phyloP scores from a whole-genome alignment of 345 rosid species.

The Gynandropsis gynandra region DNA sequence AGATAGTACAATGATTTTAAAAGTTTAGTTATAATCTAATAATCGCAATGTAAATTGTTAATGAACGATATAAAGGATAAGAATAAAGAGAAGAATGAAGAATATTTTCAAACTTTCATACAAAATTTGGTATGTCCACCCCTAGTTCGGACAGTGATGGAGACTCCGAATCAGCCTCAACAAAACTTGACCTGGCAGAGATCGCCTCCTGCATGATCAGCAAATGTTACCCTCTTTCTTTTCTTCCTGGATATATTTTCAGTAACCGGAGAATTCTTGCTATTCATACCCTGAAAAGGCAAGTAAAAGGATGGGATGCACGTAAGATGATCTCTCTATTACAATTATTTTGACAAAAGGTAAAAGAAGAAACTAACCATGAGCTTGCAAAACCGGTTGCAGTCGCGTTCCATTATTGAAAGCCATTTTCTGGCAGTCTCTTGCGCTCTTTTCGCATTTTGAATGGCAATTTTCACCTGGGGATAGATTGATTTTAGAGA shows the following conservation, averaged over 20 bases:
- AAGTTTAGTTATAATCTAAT: no score
- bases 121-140: no score
- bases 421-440: slow-evolving; percentile 62
- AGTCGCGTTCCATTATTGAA: slow-evolving; percentile 55
- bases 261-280: slow-evolving; percentile 24
- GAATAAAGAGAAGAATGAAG: no score
- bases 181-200: slow-evolving; percentile 70
- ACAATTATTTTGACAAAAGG: neutral
- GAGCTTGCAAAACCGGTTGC: slow-evolving; percentile 77
- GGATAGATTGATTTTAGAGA: no score
- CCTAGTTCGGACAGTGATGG: no score
- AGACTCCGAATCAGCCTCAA: slow-evolving; percentile 39
- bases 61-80: no score
- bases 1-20: no score
- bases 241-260: slow-evolving; percentile 35
- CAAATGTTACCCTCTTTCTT: slow-evolving; percentile 70
- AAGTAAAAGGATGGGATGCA: neutral
- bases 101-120: no score
- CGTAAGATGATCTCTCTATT: neutral
- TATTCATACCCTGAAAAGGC: slow-evolving; percentile 41
- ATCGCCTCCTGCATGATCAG: slow-evolving; percentile 81
- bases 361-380: slow-evolving; percentile 47
- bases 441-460: slow-evolving; percentile 49
- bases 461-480: slow-evolving; percentile 46
- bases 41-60: no score